phyloP scores from a whole-genome alignment of 139 green algal genomes.

The Picochlorum costavermella region DNA sequence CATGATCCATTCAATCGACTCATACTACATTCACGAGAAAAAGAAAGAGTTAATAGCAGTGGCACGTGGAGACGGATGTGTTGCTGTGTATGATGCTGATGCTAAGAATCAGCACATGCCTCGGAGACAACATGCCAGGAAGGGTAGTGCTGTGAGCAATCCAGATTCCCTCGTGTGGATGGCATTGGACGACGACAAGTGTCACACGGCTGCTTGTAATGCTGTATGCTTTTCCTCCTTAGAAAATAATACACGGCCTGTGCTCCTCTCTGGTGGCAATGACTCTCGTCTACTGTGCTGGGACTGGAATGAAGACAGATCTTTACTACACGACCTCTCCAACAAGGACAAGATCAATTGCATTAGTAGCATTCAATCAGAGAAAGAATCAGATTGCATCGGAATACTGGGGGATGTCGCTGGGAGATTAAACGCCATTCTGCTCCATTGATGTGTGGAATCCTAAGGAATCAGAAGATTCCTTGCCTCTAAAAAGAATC shows the following conservation, averaged over 20 bases:
- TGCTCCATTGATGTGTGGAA: neutral
- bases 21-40: neutral
- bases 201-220: conserved; percentile 23
- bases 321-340: conserved; percentile 9
- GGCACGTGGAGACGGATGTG: conserved; percentile 37
- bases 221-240: conserved; percentile 11
- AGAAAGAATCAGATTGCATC: neutral
- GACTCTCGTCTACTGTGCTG: conserved; percentile 27
- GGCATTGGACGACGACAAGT: neutral
- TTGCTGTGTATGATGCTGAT: conserved; percentile 34
- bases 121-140: neutral
- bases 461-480: neutral
- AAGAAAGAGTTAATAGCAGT: conserved; percentile 26
- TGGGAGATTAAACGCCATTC: neutral
- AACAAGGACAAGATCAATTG: conserved; percentile 27
- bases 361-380: conserved; percentile 2
- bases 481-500: neutral
- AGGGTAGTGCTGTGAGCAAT: too few relatives aligned
- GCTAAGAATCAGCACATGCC: neutral
- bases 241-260: neutral
- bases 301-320: conserved; percentile 15
- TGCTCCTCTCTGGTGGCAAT: conserved; percentile 31
- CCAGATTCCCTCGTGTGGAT: neutral
- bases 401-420: conserved; percentile 4
- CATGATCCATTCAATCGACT: conserved; percentile 43